Conservation (phyloP, 83 land plant genomes). For the Picea abies region DNA sequence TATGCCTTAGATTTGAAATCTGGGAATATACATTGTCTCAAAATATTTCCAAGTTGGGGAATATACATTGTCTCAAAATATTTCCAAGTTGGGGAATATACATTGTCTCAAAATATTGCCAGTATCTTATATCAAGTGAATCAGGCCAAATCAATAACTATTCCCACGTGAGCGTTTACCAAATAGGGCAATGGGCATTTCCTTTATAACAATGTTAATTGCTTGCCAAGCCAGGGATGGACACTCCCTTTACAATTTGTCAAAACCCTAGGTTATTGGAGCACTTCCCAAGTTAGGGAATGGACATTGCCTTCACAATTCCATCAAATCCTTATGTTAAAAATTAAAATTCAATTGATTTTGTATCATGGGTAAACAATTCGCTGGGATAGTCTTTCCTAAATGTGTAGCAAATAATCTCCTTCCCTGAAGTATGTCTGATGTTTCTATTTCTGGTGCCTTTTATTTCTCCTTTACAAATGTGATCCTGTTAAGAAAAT, state of each 20-base stretch:
- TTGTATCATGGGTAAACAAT: background rate
- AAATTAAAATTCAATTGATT: too few relatives aligned
- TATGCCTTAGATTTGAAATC: background rate
- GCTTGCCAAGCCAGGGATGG: background rate
- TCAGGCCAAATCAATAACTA: too few relatives aligned
- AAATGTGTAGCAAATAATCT: background rate
- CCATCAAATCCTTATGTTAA: too few relatives aligned
- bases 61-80: background rate
- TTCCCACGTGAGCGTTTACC: background rate
- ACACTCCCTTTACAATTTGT: background rate
- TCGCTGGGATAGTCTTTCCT: background rate
- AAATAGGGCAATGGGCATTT: background rate
- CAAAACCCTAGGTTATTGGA: too few relatives aligned
- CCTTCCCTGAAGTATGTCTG: background rate
- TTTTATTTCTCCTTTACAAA: background rate
- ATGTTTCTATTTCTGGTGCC: constrained; percentile 1
- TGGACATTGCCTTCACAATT: too few relatives aligned
- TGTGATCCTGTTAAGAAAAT: background rate
- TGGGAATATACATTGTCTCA: background rate
- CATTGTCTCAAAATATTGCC: background rate
- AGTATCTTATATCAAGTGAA: background rate
- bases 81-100: background rate
- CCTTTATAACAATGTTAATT: background rate
- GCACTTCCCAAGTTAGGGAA: too few relatives aligned
- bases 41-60: background rate